Base-by-base conservation (phyloP, 2,329 filamentous ascomycete genomes). In the Exophiala lecanii-corni region DNA sequence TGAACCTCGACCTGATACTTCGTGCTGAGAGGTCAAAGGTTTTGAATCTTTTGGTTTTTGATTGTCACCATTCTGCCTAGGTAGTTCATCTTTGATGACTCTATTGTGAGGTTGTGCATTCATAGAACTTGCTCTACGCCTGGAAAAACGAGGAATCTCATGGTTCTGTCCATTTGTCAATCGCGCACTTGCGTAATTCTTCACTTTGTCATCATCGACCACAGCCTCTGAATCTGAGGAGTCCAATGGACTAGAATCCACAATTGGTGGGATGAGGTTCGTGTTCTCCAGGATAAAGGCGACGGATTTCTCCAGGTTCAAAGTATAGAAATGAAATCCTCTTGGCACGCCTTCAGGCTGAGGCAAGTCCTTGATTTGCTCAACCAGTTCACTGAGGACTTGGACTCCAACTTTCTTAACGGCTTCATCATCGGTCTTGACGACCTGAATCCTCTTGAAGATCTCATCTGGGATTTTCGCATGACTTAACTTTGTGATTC, bases 251-350 rank as follows among this genome's bases (percentile, higher is more conserved):
- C 38, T 49, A 2, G 55, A 46, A 39, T 62, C 57, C 5, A 49
- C 53, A 4, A 49, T 55, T 3, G 71, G 66, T 1, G 86, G 84
- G 41, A 97, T 95, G 42, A 98, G 75, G n/a, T 83, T 69, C 19
- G 85, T 87, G 43, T 84, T 74, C 68, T 97, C 89, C 0, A 97
- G 67, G 49, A 97, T 91, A 57, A 96, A 92, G 0, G 89, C 87
- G 2, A 98, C 89, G 0, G 89, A 86, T 67, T 97, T 98, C 64
- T 49, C 3, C 76, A 76, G 41, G 61, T 98, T 98, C 39, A 98
- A 72, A 0, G 92, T 97, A 66, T 96, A 98, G 67, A 98, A 97
- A 62, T 98, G 92, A 65, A 96, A 95, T 4, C 92, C 92, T 56
- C 81, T 75, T 15, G 80, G 83, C 5, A 55, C 25, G 13, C 25